Conservation (phyloP, 768 basidiomycete species). For the Daedaleopsis nitida region DNA sequence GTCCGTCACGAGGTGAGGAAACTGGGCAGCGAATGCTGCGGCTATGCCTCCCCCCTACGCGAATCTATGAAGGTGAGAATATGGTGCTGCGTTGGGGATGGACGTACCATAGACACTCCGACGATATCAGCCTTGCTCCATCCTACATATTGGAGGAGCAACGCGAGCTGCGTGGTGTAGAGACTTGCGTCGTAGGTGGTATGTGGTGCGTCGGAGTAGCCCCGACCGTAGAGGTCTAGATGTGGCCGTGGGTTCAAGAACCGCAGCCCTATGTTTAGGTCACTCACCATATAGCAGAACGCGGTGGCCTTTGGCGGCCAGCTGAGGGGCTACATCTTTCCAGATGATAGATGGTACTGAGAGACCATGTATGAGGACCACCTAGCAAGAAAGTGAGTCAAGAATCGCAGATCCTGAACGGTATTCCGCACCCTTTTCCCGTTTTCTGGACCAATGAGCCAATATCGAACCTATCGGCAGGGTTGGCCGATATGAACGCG, state of each 20-base stretch:
- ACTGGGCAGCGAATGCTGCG: constrained; percentile 67
- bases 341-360: constrained; percentile 77
- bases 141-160: constrained; percentile 75
- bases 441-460: constrained; percentile 71
- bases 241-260: background rate
- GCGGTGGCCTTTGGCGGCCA: constrained; percentile 66
- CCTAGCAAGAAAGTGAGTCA: constrained; percentile 38
- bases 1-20: constrained; percentile 69
- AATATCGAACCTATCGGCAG: constrained; percentile 64
- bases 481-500: constrained; percentile 10
- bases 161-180: constrained; percentile 77
- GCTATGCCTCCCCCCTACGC: constrained; percentile 73
- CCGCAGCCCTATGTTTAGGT: background rate
- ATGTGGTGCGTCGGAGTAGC: constrained; percentile 80
- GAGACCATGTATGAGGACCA: constrained; percentile 77
- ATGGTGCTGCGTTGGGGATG: background rate
- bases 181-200: constrained; percentile 65
- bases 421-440: constrained; percentile 57
- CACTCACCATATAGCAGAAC: constrained; percentile 71
- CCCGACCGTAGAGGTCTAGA: constrained; percentile 78
- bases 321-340: constrained; percentile 70
- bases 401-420: background rate
- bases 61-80: background rate
- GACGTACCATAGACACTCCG: constrained; percentile 74
- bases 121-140: constrained; percentile 70